phyloP scores from a whole-genome alignment of 306 rosid genomes.

The Cicer bijugum region DNA sequence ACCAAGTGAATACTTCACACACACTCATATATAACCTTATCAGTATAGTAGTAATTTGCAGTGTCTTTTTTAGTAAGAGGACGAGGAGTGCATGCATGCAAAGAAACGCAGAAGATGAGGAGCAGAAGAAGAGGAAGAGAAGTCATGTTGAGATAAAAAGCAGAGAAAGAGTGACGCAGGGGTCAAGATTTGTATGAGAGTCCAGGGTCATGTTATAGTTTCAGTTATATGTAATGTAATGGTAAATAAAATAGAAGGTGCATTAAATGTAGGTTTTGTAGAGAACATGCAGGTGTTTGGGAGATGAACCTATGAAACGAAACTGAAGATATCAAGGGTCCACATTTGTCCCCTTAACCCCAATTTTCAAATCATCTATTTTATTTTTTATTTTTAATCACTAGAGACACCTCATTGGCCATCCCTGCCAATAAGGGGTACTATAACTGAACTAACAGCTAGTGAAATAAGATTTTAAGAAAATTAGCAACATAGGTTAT shows the following conservation, averaged over 20 bases:
- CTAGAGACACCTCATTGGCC: slow-evolving; percentile 6
- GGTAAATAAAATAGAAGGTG: slow-evolving; percentile 37
- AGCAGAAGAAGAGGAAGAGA: slow-evolving; percentile 47
- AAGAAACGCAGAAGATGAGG: slow-evolving; percentile 50
- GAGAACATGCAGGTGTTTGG: slow-evolving; percentile 96
- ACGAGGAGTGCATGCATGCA: slow-evolving; percentile 74
- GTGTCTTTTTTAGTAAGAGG: slow-evolving; percentile 36
- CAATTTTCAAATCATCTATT: slow-evolving; percentile 23
- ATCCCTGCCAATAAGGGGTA: background rate
- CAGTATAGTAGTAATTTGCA: slow-evolving; percentile 18
- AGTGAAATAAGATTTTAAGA: slow-evolving; percentile 6
- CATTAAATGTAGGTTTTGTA: slow-evolving; percentile 65
- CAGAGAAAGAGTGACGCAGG: background rate
- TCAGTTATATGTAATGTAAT: slow-evolving; percentile 49
- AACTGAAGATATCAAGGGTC: slow-evolving; percentile 66
- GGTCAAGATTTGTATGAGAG: slow-evolving; percentile 25
- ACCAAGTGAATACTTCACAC: background rate
- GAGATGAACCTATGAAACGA: slow-evolving; percentile 57
- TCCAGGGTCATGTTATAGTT: slow-evolving; percentile 27
- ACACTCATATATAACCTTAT: slow-evolving; percentile 43
- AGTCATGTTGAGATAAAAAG: slow-evolving; percentile 52
- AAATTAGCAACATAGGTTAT: slow-evolving; percentile 11
- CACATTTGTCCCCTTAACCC: slow-evolving; percentile 62
- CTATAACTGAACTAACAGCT: slow-evolving; percentile 4
- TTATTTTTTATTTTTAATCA: slow-evolving; percentile 23